These are phyloP conservation scores for Pyrrhoderma noxium DNA, from an alignment of 1,284 basidiomycete species.

Conservation along the genomic window DNA sequence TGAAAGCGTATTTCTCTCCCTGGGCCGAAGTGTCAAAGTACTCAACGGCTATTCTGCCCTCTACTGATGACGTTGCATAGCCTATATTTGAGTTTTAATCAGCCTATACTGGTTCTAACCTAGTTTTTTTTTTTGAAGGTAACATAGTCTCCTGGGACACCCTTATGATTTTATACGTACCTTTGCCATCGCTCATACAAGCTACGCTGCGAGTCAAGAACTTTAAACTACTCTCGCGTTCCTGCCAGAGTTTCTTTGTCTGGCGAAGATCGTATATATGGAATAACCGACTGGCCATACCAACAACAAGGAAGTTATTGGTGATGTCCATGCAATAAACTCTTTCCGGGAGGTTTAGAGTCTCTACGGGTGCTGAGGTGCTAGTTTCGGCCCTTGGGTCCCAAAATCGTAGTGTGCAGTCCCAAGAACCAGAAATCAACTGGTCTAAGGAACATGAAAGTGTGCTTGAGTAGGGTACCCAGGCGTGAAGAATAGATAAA, in stretches of 20 bases:
- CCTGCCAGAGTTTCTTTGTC: slow-evolving; percentile 58
- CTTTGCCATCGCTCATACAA: slow-evolving; percentile 90
- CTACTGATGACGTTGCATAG: slow-evolving; percentile 89
- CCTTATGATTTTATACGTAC: too few species aligned
- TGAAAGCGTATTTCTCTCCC: slow-evolving; percentile 95
- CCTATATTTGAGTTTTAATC: slow-evolving; percentile 55
- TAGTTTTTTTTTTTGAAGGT: too few species aligned
- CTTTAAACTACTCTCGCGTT: slow-evolving; percentile 89
- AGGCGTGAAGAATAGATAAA: background rate
- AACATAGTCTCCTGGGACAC: too few species aligned
- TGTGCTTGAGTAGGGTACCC: slow-evolving; percentile 10
- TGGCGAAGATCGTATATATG: slow-evolving; percentile 80
- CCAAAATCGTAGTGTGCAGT: slow-evolving; percentile 83
- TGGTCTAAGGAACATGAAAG: slow-evolving; percentile 41
- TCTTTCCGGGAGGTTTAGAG: slow-evolving; percentile 58
- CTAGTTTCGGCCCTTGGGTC: slow-evolving; percentile 66
- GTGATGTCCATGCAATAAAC: slow-evolving; percentile 78
- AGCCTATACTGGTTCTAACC: background rate
- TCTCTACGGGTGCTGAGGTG: slow-evolving; percentile 35
- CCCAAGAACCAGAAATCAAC: slow-evolving; percentile 87
- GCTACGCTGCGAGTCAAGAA: slow-evolving; percentile 89
- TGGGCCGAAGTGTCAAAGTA: slow-evolving; percentile 88
- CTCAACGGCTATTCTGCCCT: slow-evolving; percentile 95
- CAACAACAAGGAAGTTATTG: slow-evolving; percentile 73
- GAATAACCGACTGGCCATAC: slow-evolving; percentile 85